Base-by-base conservation (phyloP, 352 stramenopile species). In the Phytopythium litorale region DNA sequence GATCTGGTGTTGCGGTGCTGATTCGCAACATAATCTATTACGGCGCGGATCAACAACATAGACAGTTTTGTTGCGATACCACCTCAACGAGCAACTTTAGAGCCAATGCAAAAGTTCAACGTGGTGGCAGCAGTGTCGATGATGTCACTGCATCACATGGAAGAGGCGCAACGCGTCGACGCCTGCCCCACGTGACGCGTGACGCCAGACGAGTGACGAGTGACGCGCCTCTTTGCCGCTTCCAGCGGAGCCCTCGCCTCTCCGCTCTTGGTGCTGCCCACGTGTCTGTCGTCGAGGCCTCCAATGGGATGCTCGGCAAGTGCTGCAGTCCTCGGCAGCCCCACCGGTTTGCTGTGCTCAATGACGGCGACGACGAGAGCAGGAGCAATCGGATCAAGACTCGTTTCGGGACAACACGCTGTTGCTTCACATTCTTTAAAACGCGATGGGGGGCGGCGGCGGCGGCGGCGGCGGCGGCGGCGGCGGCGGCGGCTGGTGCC, bases 181-280 rank as follows among this genome's bases (percentile, higher is more conserved):
- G 42, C 3, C 2, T 7, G 12, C 42, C 7, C 19, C 19, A 19
- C n/a, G 45, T 51, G 45, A 51, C 45, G 45, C 45, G 1, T 15
- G 15, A 18, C 37, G 37, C 5, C 15, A 3, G 12, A 18, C 43
- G 43, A 50, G 43, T 32, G 28, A 32, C 43, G 19, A 16, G 49
- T 35, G 49, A 56, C 49, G 49, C 49, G 45, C 45, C 45, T 51
- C 45, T 51, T 51, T 51, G 21, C n/a, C 43, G 43, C 40, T 43
- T 43, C 38, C 38, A 19, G 18, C 9, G 9, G 35, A 40, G 35
- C 9, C 9, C 35, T 16, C 5, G 9, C 13, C 35, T 16, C 35
- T 40, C 35, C 9, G 38, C 38, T 7, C 15, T 43, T 4, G 13
- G 11, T n/a, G 11, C 15, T 19, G 38, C 12, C 5, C 38, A 19